Evolutionary conservation across 345 rosid genomes (phyloP).

Genomic region (Jatropha curcas): DNA sequence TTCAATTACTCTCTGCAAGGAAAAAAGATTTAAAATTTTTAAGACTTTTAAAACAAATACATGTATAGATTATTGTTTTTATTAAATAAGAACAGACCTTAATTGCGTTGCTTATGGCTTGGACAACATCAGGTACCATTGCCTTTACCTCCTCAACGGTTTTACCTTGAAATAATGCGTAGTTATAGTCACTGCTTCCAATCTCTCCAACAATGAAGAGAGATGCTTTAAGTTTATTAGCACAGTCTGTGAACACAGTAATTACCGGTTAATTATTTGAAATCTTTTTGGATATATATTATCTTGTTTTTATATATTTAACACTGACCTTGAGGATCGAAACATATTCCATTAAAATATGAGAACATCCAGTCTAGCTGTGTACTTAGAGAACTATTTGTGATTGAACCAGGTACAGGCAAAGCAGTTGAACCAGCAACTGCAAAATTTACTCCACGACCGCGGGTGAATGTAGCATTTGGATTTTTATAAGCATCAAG

Average conservation of each 20-base stretch:
- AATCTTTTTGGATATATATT: too few relatives aligned
- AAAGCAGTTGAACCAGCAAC: constrained; percentile 39
- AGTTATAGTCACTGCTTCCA: constrained; percentile 41
- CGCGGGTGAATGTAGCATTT: constrained; percentile 12
- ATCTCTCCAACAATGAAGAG: constrained; percentile 38
- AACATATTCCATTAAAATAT: neutral
- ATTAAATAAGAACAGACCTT: neutral
- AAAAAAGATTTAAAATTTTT: neutral
- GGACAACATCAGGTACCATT: constrained; percentile 37
- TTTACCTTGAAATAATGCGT: constrained; percentile 30
- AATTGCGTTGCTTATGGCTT: constrained; percentile 31
- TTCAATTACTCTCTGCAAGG: constrained; percentile 7
- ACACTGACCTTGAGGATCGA: neutral
- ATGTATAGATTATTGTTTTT: too few relatives aligned
- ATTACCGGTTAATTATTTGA: too few relatives aligned
- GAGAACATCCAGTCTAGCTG: neutral
- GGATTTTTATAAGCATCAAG: constrained; percentile 34
- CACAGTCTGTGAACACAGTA: constrained; percentile 16
- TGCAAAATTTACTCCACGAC: constrained; percentile 38
- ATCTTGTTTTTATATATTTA: too few relatives aligned
- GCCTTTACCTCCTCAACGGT: constrained; percentile 22
- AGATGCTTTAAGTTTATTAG: constrained; percentile 21
- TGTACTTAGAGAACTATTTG: neutral
- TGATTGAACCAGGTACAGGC: neutral
- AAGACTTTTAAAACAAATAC: too few relatives aligned